phyloP scores from a whole-genome alignment of 805 yeast species.

The Hanseniaspora lachancei region DNA sequence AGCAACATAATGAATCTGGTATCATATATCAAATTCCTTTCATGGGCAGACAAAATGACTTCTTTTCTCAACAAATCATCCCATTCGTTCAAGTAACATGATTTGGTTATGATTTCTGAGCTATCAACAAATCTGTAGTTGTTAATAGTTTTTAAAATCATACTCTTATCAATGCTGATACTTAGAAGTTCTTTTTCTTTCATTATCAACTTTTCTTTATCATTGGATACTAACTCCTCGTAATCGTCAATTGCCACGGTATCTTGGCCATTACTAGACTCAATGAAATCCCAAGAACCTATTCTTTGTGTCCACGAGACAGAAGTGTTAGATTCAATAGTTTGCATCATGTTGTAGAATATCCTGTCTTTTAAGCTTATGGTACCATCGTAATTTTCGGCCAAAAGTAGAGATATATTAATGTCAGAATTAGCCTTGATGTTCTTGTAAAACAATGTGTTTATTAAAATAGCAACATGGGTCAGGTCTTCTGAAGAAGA shows the following conservation, averaged over 20 bases:
- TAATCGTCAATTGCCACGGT: slow-evolving; percentile 29
- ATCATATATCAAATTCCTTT: slow-evolving; percentile 38
- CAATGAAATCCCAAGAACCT: slow-evolving; percentile 52
- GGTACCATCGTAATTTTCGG: slow-evolving; percentile 52
- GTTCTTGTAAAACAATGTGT: slow-evolving; percentile 38
- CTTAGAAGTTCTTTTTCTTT: slow-evolving; percentile 36
- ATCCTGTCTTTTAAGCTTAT: slow-evolving; percentile 46
- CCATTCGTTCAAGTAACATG: slow-evolving; percentile 22
- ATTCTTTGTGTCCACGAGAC: slow-evolving; percentile 56
- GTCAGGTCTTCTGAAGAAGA: slow-evolving; percentile 22
- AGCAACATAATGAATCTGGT: slow-evolving; percentile 55
- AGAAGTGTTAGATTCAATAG: slow-evolving; percentile 41
- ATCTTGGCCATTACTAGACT: slow-evolving; percentile 28
- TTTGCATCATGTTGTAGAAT: slow-evolving; percentile 41
- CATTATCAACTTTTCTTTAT: slow-evolving; percentile 35
- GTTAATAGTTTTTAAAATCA: slow-evolving; percentile 37
- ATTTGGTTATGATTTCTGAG: slow-evolving; percentile 23
- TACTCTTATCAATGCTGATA: slow-evolving; percentile 38
- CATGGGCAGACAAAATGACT: slow-evolving; percentile 16
- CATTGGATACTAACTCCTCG: slow-evolving; percentile 28
- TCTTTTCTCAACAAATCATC: slow-evolving; percentile 23
- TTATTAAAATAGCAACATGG: slow-evolving; percentile 36
- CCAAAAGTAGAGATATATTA: slow-evolving; percentile 37
- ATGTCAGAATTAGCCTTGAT: slow-evolving; percentile 33
- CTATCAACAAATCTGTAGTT: slow-evolving; percentile 23